These are phyloP conservation scores for Cyberlindnera euphorbiae DNA, from an alignment of 805 yeast genomes.

Conservation along the genomic window DNA sequence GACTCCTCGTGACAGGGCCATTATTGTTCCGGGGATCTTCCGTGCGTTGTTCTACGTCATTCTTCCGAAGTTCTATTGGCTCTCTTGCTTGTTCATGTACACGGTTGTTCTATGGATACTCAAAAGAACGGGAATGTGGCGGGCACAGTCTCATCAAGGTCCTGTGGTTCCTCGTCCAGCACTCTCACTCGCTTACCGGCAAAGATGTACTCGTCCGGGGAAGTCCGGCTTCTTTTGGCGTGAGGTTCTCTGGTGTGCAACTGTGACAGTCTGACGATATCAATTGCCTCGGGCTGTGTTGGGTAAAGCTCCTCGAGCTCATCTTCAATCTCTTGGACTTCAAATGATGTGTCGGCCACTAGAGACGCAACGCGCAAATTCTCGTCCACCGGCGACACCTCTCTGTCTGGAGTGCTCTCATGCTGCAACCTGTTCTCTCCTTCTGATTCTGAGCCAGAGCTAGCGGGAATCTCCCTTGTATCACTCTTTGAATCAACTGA, in stretches of 20 bases:
- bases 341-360: slow-evolving; percentile 7
- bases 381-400: not conserved
- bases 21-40: too few relatives aligned
- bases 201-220: not conserved
- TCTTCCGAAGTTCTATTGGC: too few relatives aligned
- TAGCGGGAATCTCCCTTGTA: too few relatives aligned
- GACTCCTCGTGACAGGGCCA: too few relatives aligned
- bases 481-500: too few relatives aligned
- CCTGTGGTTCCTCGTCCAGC: slow-evolving; percentile 1
- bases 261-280: slow-evolving; percentile 17
- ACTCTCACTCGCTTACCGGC: not conserved
- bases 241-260: slow-evolving; percentile 4
- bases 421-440: too few relatives aligned
- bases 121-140: slow-evolving; percentile 12
- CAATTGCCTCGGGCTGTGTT: slow-evolving; percentile 24
- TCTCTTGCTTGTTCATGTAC: too few relatives aligned
- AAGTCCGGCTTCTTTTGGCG: slow-evolving; percentile 2
- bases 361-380: slow-evolving; percentile 3
- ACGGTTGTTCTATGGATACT: too few relatives aligned
- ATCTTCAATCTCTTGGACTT: slow-evolving; percentile 19
- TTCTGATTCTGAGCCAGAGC: too few relatives aligned
- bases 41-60: too few relatives aligned
- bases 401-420: too few relatives aligned
- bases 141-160: slow-evolving; percentile 6
- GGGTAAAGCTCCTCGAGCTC: slow-evolving; percentile 27